Conservation (phyloP, 2,329 filamentous ascomycete genomes). For the Myriosclerotinia curreyana region DNA sequence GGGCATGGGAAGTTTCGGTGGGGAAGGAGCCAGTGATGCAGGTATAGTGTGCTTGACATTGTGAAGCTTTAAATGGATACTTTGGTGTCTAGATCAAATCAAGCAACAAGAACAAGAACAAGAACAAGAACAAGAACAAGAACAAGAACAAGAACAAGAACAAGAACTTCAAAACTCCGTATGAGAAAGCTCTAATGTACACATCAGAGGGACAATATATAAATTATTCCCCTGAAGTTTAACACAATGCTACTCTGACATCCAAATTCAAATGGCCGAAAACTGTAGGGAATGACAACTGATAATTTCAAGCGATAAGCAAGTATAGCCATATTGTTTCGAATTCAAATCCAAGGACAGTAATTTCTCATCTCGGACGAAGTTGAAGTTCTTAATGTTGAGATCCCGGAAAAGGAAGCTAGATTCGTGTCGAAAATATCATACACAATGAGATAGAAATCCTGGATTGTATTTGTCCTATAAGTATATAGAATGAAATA, state of each 20-base stretch:
- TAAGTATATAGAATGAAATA: too few species aligned
- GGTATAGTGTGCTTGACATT: too few species aligned
- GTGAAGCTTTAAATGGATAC: not conserved
- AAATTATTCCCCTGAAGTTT: not conserved
- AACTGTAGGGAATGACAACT: too few species aligned
- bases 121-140: not conserved
- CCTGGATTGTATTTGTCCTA: too few species aligned
- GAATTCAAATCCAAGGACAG: not conserved
- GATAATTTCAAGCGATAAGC: too few species aligned
- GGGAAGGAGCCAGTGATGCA: slow-evolving; percentile 1
- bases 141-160: not conserved
- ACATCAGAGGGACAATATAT: not conserved
- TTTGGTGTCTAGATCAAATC: not conserved
- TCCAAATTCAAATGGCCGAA: not conserved
- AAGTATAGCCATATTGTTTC: too few species aligned
- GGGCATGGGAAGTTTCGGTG: not conserved
- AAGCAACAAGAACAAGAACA: not conserved
- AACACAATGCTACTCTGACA: not conserved
- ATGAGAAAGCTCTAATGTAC: too few species aligned
- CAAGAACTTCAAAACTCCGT: not conserved
- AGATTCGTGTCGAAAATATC: too few species aligned
- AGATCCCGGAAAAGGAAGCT: not conserved
- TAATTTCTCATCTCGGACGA: too few species aligned
- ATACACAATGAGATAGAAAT: too few species aligned
- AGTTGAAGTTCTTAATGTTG: not conserved